Evolutionary conservation across 441 rosid species (phyloP).

Genomic region (Erodium texanum): DNA sequence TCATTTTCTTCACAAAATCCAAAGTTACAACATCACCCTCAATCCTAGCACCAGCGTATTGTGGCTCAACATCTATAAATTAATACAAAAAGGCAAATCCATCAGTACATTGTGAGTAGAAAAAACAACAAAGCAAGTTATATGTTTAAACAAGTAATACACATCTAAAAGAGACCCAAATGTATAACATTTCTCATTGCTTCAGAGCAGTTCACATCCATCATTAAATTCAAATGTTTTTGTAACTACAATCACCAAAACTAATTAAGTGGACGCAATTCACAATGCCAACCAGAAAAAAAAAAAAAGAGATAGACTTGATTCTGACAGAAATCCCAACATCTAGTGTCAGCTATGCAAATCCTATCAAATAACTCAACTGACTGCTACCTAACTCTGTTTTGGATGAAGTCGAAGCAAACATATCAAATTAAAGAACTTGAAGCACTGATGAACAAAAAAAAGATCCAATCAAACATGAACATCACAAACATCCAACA

Average conservation of each 20-base stretch:
- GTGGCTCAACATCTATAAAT: constrained; percentile 83
- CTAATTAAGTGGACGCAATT: background rate
- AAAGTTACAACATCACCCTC: constrained; percentile 77
- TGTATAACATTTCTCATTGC: background rate
- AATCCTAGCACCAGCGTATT: constrained; percentile 80
- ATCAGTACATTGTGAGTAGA: background rate
- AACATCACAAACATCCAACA: background rate
- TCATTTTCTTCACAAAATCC: constrained; percentile 87
- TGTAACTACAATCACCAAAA: background rate
- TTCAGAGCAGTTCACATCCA: background rate
- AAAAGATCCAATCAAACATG: background rate
- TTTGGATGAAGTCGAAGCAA: constrained; percentile 1
- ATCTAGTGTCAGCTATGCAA: background rate
- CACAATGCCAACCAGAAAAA: background rate
- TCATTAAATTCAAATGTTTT: constrained; percentile 1
- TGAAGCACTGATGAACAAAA: background rate
- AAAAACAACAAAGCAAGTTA: background rate
- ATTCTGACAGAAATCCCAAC: background rate
- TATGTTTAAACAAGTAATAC: no score
- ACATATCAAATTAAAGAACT: background rate
- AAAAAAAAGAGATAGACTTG: background rate
- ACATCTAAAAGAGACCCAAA: no score
- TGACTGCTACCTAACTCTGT: background rate
- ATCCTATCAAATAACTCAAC: background rate
- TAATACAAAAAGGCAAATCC: constrained; percentile 16